phyloP scores from a whole-genome alignment of 805 yeast species.

The Ogataea naganishii region DNA sequence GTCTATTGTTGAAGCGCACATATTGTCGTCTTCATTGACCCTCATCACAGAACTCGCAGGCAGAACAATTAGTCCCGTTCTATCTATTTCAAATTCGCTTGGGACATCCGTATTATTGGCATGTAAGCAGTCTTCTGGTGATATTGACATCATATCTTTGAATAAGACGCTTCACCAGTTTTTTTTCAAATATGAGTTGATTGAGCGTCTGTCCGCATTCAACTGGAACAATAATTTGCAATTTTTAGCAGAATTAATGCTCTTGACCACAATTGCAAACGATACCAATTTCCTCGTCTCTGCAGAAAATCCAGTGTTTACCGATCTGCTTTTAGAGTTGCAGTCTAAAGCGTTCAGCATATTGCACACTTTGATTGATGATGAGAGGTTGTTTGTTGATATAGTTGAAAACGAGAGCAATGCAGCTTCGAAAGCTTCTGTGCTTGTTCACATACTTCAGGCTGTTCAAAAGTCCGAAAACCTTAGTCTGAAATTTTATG shows the following conservation, averaged over 20 bases:
- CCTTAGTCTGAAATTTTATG: slow-evolving; percentile 19
- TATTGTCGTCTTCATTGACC: too few relatives aligned
- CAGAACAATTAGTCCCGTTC: too few relatives aligned
- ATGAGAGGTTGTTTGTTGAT: slow-evolving; percentile 5
- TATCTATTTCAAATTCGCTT: slow-evolving; percentile 16
- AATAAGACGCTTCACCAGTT: not conserved
- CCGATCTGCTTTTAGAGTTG: too few relatives aligned
- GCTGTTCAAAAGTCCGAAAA: not conserved
- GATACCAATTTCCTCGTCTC: slow-evolving; percentile 28
- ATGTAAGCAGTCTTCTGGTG: too few relatives aligned
- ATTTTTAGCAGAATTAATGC: slow-evolving; percentile 14
- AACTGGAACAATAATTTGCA: slow-evolving; percentile 1
- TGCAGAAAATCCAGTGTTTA: slow-evolving; percentile 11
- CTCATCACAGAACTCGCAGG: too few relatives aligned
- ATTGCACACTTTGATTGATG: not conserved
- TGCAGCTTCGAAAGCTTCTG: not conserved
- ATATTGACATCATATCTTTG: not conserved
- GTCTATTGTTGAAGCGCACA: too few relatives aligned
- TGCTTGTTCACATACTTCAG: not conserved
- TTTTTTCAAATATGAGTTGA: slow-evolving; percentile 4
- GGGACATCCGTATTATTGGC: too few relatives aligned
- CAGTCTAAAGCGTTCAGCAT: too few relatives aligned
- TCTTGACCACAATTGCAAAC: slow-evolving; percentile 26
- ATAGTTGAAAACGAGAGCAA: slow-evolving; percentile 6
- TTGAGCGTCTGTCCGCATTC: slow-evolving; percentile 2